Percentiles rank a stretch among this genome's conserved stretches.
These are phyloP conservation scores for Candida insectorum DNA, from an alignment of 805 yeast species.

Conservation along the genomic window DNA sequence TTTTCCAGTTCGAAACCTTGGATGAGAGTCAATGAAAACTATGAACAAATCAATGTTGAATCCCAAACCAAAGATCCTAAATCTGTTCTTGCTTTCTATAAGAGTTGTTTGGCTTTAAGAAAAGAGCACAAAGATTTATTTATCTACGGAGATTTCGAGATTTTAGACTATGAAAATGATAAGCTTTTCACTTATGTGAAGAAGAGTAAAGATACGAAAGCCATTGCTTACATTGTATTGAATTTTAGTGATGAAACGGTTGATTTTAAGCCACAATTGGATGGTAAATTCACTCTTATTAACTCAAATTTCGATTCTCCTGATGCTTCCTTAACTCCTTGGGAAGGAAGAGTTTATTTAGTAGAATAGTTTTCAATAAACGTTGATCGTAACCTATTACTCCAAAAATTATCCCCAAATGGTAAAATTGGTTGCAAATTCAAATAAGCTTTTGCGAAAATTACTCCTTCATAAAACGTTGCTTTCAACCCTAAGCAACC, in stretches of 20 bases:
- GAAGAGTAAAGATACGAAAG: slow-evolving; percentile 16
- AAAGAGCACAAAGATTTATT: slow-evolving; percentile 42
- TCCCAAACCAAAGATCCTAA: slow-evolving; percentile 43
- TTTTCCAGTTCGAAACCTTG: slow-evolving; percentile 50
- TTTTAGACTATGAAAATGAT: slow-evolving; percentile 41
- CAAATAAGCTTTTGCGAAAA: no score
- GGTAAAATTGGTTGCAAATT: no score
- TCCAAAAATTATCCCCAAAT: no score
- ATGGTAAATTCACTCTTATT: slow-evolving; percentile 27
- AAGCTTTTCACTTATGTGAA: slow-evolving; percentile 42
- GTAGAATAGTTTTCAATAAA: slow-evolving; percentile 3
- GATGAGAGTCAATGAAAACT: slow-evolving; percentile 51
- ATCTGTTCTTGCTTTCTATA: slow-evolving; percentile 47
- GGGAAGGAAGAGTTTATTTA: slow-evolving; percentile 42
- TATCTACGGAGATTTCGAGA: slow-evolving; percentile 44
- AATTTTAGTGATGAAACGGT: slow-evolving; percentile 38
- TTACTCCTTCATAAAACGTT: no score
- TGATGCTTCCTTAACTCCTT: slow-evolving; percentile 31
- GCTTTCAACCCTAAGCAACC: no score
- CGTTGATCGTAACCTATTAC: no score
- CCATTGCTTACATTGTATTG: slow-evolving; percentile 36
- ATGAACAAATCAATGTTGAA: slow-evolving; percentile 46
- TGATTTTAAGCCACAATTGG: slow-evolving; percentile 25
- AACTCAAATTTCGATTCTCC: slow-evolving; percentile 25
- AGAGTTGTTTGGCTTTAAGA: slow-evolving; percentile 40